Percentiles rank a stretch among this genome's conserved stretches.
Conservation (phyloP, 2,329 filamentous ascomycete species). For the Fusarium nelsonii region DNA sequence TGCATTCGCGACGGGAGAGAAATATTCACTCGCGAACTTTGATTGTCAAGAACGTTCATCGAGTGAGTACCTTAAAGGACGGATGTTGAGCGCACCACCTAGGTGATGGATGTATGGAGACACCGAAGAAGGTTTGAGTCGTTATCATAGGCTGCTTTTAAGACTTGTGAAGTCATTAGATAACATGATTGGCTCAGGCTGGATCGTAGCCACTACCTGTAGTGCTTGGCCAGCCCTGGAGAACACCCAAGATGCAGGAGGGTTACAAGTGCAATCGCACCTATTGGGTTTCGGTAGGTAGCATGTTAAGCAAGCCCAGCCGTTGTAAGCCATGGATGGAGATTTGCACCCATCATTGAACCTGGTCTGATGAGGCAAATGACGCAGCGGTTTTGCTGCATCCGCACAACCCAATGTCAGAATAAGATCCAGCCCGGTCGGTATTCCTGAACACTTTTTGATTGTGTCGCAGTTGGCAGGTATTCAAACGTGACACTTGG, state of each 20-base stretch:
- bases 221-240: conserved; percentile 6
- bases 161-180: conserved; percentile 36
- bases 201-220: conserved; percentile 7
- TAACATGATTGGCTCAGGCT: conserved; percentile 33
- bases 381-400: conserved; percentile 14
- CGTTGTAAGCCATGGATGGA: conserved; percentile 10
- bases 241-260: conserved; percentile 5
- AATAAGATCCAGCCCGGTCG: neutral
- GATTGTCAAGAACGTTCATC: conserved; percentile 38
- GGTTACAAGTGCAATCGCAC: neutral
- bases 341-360: conserved; percentile 8
- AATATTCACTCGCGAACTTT: conserved; percentile 27
- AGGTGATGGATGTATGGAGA: conserved; percentile 30
- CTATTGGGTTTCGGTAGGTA: neutral
- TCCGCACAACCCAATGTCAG: conserved; percentile 2
- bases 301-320: conserved; percentile 14
- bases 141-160: conserved; percentile 40
- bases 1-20: conserved; percentile 11
- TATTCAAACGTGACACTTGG: neutral
- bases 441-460: neutral
- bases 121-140: conserved; percentile 18
- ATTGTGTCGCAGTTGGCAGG: neutral
- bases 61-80: conserved; percentile 4
- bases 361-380: conserved; percentile 14
- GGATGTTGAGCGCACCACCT: conserved; percentile 21